Conservation (phyloP, 2,329 filamentous ascomycete genomes). For the Colletotrichum australisinense region DNA sequence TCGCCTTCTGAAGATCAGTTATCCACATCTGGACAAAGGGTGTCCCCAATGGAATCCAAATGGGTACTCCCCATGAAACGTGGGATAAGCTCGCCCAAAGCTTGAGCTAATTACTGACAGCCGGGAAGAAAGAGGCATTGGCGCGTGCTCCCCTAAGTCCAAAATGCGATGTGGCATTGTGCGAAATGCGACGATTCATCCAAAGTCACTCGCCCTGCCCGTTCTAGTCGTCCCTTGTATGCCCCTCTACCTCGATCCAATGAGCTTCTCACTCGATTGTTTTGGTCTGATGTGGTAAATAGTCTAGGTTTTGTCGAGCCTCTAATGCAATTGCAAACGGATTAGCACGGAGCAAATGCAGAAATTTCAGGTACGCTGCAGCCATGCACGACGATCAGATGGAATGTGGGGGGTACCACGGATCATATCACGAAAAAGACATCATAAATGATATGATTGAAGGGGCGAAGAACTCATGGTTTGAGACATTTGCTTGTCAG, state of each 20-base stretch:
- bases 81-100: not conserved
- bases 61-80: not conserved
- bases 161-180: not conserved
- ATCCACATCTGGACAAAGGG: not conserved
- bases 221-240: not conserved
- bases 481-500: constrained; percentile 12
- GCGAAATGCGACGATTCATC: not conserved
- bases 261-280: not conserved
- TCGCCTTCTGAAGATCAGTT: not conserved
- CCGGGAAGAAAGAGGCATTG: not conserved
- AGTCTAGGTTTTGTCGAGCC: not conserved
- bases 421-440: not conserved
- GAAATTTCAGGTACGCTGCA: not conserved
- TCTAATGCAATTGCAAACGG: constrained; percentile 21
- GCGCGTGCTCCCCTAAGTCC: not conserved
- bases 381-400: not conserved
- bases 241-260: not conserved
- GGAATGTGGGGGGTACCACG: not conserved
- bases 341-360: not conserved
- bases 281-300: not conserved
- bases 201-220: not conserved
- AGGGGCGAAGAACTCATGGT: not conserved
- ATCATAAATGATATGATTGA: not conserved
- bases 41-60: no score
- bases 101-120: not conserved